Evolutionary conservation across 148 eudicot species (phyloP), one percentile per base, ranked within the genome.

Genomic region (Camellia japonica): DNA sequence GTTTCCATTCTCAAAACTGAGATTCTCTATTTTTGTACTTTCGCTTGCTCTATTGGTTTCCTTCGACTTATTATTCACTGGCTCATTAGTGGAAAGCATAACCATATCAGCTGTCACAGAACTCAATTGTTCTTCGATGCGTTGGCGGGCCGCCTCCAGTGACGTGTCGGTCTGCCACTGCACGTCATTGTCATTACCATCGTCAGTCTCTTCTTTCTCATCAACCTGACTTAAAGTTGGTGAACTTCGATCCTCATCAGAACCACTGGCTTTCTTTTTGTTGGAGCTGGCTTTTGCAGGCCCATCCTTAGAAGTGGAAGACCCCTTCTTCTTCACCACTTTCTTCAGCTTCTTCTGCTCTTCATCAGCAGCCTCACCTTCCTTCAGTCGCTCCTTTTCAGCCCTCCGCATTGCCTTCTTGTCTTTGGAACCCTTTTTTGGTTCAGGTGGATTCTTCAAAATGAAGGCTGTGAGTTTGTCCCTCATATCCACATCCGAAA

Each of bases 401-500:
- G 95, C 93, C 84, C 90, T 79, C 78, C 97, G 87, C 92, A 91
- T 76, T 14, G 93, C 95, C 83, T 91, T 93, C 82, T 93, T 91
- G 80, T 91, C 95, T 84, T 93, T 93, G 0, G 87, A 72, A 5
- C 88, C 85, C 66, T 90, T 91, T 80, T 91, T 93, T 11, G 79
- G 69, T 55, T 89, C 95, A 30, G 95, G 97, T 7, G 95, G 97
- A 62, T 93, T 93, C 90, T 93, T 91, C n/a, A 93, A 38, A 68
- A 93, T 93, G 78, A 90, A 93, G 16, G 97, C 80, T 12, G 95
- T 91, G 76, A 93, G 90, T 80, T 90, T 93, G 87, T 93, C 97
- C 85, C 95, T 84, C 97, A 93, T 93, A 74, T 91, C 93, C 73
- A 91, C 97, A 84, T 93, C 97, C 9, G 97, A 93, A 77, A 91